Evolutionary conservation across 2,329 filamentous ascomycete genomes (phyloP).

Genomic region (Tolypocladium ovalisporum): DNA sequence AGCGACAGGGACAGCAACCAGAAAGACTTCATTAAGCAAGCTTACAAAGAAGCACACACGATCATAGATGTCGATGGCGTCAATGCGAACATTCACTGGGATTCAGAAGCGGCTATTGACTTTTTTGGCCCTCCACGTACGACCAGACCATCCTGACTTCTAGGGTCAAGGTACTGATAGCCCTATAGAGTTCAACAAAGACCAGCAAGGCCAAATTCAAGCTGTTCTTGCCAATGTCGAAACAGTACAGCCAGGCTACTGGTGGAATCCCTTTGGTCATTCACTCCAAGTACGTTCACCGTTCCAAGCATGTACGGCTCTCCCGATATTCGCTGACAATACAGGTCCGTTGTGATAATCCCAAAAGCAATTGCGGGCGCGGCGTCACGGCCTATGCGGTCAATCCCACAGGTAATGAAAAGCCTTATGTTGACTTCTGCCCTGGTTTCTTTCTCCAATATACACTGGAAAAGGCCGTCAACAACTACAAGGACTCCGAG

Average conservation of each 20-base stretch:
- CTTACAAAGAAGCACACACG: background rate
- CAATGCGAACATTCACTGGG: background rate
- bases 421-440: background rate
- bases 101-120: background rate
- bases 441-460: background rate
- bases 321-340: no score
- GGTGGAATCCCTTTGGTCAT: background rate
- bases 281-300: background rate
- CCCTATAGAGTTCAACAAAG: background rate
- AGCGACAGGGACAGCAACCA: no score
- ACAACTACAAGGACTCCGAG: background rate
- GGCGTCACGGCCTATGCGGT: background rate
- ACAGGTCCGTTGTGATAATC: background rate
- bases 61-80: background rate
- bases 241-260: background rate
- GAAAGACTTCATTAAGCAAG: background rate
- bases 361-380: background rate
- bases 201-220: background rate
- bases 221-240: background rate
- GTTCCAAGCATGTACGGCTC: no score
- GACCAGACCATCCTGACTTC: background rate
- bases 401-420: background rate
- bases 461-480: background rate
- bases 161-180: background rate
- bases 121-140: background rate